Evolutionary conservation across 805 yeast genomes (phyloP).

Genomic region (Zygoascus flipseniorum): DNA sequence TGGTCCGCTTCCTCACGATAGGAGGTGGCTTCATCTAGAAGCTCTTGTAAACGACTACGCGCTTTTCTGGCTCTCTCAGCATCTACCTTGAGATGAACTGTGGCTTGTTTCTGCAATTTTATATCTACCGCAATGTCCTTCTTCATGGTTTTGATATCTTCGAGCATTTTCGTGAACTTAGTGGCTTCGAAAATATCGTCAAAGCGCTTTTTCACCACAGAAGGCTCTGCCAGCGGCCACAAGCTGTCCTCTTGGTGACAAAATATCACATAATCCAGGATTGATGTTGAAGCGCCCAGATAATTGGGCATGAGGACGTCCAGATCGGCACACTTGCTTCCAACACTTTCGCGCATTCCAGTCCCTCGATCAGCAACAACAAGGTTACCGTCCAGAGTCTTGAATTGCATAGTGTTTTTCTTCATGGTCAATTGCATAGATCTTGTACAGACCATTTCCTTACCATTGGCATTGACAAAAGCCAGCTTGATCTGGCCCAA

Average conservation of each 20-base stretch:
- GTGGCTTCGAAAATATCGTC: slow-evolving; percentile 96
- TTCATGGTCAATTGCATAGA: slow-evolving; percentile 68
- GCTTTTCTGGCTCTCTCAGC: slow-evolving; percentile 61
- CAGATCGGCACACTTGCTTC: slow-evolving; percentile 76
- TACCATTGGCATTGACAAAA: slow-evolving; percentile 62
- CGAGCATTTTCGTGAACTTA: slow-evolving; percentile 85
- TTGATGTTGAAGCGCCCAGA: slow-evolving; percentile 81
- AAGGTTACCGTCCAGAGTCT: slow-evolving; percentile 85
- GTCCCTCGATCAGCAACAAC: slow-evolving; percentile 38
- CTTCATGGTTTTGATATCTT: slow-evolving; percentile 61
- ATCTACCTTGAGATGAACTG: slow-evolving; percentile 66
- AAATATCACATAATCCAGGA: slow-evolving; percentile 85
- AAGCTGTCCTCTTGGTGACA: slow-evolving; percentile 96
- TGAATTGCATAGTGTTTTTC: slow-evolving; percentile 60
- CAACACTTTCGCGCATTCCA: slow-evolving; percentile 65
- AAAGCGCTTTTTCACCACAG: slow-evolving; percentile 78
- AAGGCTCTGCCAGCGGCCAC: slow-evolving; percentile 91
- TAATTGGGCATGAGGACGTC: slow-evolving; percentile 73
- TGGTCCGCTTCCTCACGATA: slow-evolving; percentile 42
- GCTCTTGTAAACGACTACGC: slow-evolving; percentile 36
- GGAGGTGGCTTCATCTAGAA: slow-evolving; percentile 36
- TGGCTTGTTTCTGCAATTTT: slow-evolving; percentile 67
- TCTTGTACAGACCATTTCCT: slow-evolving; percentile 78
- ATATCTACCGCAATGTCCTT: slow-evolving; percentile 74
- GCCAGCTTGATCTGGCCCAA: slow-evolving; percentile 88